Percentiles rank a stretch among this genome's conserved stretches.
These are phyloP conservation scores for Cerioporus squamosus DNA, from an alignment of 1,284 basidiomycete genomes.

Conservation along the genomic window DNA sequence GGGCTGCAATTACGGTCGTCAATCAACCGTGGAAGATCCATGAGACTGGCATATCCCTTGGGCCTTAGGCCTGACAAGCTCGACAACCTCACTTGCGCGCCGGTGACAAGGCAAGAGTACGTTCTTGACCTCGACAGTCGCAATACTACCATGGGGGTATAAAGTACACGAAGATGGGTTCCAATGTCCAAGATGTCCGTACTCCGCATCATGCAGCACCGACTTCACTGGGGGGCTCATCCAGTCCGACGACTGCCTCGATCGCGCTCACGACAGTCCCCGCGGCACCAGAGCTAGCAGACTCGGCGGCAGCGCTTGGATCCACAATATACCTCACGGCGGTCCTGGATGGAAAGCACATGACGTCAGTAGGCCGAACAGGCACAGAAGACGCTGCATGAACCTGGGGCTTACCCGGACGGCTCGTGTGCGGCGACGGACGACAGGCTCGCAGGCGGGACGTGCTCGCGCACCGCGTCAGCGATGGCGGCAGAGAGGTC, in stretches of 20 bases:
- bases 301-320: conserved; percentile 19
- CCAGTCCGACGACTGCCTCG: conserved; percentile 51
- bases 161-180: too few relatives aligned
- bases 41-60: too few relatives aligned
- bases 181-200: background rate
- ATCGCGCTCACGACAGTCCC: conserved; percentile 42
- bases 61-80: too few relatives aligned
- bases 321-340: conserved; percentile 32
- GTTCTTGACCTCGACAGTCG: too few relatives aligned
- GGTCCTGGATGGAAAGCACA: conserved; percentile 16
- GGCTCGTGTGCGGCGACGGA: conserved; percentile 54
- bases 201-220: conserved; percentile 5
- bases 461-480: conserved; percentile 54
- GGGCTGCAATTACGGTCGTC: too few relatives aligned
- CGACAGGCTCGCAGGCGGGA: conserved; percentile 61
- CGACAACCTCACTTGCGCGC: too few relatives aligned
- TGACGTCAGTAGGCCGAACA: background rate
- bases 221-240: conserved; percentile 43
- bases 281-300: conserved; percentile 29
- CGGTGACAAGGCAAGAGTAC: too few relatives aligned
- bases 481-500: conserved; percentile 68
- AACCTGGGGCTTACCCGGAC: conserved; percentile 42
- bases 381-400: conserved; percentile 6
- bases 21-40: too few relatives aligned
- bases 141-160: too few relatives aligned